Base-by-base conservation (phyloP, 2,329 filamentous ascomycete species). In the Nothophoma quercina region DNA sequence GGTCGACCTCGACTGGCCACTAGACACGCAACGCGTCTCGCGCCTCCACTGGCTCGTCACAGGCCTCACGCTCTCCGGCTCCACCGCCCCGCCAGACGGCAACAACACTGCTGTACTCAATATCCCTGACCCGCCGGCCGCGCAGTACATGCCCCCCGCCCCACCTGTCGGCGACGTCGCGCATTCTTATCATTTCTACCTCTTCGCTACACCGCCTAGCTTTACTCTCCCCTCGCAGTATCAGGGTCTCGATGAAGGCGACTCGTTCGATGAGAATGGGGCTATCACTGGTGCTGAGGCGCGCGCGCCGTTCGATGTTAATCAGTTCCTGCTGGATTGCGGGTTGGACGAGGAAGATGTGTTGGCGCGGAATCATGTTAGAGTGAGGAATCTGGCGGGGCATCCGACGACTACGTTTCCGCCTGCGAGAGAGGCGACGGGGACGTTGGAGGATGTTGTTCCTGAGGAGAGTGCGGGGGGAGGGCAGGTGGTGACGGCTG, bases 331-430 rank as follows among this genome's bases (percentile, higher is more conserved):
- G 3, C 30, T 51, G 5, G 73, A 69, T 1, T 59, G 71, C 2
- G 64, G 57, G 2, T 47, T 78, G 3, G 40, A 49, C 0, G 22
- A 47, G 1, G 63, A 70, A 1, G 64, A 29, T n/a, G 18, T 68
- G 0, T 40, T 77, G 23, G 73, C 72, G 1, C 69, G 67, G 8
- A 77, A 76, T 49, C 77, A 72, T 56, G 73, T 78, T 44, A 51
- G 58, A 18, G 73, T 74, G 8, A 56, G 69, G 22, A 69, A 73
- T 47, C 21, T 60, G 15, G 63, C 54, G 8, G 65, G 57, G 4
- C 56, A 45, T 21, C 50, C 62, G 13, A 59, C 53, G 19, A 58
- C 42, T 19, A 60, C 47, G 5, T 68, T 62, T 26, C 62, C 62
- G 18, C 56, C 59, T 6, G 26, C 39, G 13, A 42, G 39, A 32